Percentiles rank a stretch among this genome's conserved stretches.
phyloP scores from a whole-genome alignment of 306 rosid species.

The Neltuma alba region DNA sequence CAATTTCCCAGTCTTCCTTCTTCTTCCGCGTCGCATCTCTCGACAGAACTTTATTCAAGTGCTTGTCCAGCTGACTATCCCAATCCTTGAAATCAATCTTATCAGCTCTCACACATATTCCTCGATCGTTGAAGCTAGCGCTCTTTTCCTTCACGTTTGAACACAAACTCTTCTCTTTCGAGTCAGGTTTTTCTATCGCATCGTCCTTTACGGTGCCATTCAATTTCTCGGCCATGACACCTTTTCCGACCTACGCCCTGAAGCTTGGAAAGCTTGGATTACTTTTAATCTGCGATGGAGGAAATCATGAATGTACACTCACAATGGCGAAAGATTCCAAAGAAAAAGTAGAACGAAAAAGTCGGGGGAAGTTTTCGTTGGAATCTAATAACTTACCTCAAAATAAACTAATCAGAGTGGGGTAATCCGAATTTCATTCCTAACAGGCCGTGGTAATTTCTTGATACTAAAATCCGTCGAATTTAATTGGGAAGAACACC shows the following conservation, averaged over 20 bases:
- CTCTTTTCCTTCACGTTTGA: not conserved
- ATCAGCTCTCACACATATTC: constrained; percentile 48
- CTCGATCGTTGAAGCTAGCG: constrained; percentile 35
- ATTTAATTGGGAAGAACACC: not conserved
- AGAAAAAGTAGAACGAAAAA: not conserved
- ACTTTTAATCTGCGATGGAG: not conserved
- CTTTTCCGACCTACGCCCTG: not conserved
- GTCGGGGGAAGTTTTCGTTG: not conserved
- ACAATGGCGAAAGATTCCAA: not conserved
- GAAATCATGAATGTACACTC: not conserved
- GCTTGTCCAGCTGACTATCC: constrained; percentile 56
- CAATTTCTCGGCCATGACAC: constrained; percentile 10
- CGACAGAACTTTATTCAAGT: constrained; percentile 52
- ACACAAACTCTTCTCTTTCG: not conserved
- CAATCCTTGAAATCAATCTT: constrained; percentile 52
- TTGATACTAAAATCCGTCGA: not conserved
- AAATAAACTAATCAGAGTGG: not conserved
- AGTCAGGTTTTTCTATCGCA: not conserved
- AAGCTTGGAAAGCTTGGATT: not conserved
- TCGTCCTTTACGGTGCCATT: not conserved
- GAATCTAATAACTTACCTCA: not conserved
- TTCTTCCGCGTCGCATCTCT: constrained; percentile 38
- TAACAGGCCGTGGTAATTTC: not conserved
- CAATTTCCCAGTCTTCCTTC: constrained; percentile 66
- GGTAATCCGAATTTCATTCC: not conserved